Conservation (phyloP, 257 asterid genomes). For the Penstemon eatonii region DNA sequence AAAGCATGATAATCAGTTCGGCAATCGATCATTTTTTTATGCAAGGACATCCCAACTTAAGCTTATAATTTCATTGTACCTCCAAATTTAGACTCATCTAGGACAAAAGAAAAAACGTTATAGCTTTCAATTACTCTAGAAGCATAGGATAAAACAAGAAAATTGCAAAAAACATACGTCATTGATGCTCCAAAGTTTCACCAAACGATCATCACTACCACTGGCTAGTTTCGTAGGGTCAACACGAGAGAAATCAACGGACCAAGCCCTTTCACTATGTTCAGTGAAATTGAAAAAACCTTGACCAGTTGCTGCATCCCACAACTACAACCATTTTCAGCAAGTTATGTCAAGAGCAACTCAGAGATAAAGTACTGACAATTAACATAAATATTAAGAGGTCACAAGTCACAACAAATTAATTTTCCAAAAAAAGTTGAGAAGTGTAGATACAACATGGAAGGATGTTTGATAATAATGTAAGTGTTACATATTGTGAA, state of each 20-base stretch:
- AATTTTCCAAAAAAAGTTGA: not conserved
- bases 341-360: conserved; percentile 18
- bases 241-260: conserved; percentile 57
- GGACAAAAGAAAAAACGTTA: not conserved
- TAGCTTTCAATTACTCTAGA: not conserved
- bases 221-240: conserved; percentile 62
- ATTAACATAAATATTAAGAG: not conserved
- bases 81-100: not conserved
- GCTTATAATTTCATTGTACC: not conserved
- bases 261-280: conserved; percentile 62
- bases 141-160: not conserved
- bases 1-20: not conserved
- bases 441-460: not conserved
- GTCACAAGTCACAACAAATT: not conserved
- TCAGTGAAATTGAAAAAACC: conserved; percentile 26
- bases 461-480: too few species aligned
- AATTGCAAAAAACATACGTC: conserved; percentile 39
- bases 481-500: not conserved
- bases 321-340: conserved; percentile 36
- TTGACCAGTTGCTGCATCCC: conserved; percentile 57
- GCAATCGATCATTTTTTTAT: not conserved
- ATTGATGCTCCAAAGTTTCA: conserved; percentile 58
- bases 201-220: conserved; percentile 67
- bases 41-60: not conserved
- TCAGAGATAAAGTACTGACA: not conserved